phyloP scores from a whole-genome alignment of 768 basidiomycete species.

The Porpolomopsis calyptriformis region DNA sequence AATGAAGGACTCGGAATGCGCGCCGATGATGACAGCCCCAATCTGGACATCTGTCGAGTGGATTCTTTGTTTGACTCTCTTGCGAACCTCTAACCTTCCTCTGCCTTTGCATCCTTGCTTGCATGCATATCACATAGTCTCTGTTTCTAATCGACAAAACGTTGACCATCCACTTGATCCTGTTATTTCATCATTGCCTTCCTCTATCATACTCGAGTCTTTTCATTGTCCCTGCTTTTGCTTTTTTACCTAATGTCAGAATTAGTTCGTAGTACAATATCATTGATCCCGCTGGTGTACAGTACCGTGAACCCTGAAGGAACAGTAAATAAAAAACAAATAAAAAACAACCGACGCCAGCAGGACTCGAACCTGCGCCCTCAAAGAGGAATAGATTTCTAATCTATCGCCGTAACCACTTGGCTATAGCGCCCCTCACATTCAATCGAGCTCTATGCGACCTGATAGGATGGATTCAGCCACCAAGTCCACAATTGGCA shows the following conservation, averaged over 20 bases:
- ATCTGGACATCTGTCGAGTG: not conserved
- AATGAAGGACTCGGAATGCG: no score
- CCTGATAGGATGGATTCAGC: no score
- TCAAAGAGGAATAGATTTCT: constrained; percentile 26
- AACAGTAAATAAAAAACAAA: not conserved
- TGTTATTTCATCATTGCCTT: not conserved
- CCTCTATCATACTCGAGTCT: not conserved
- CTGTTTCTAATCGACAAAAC: not conserved
- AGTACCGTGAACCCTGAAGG: not conserved
- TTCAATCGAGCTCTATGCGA: not conserved
- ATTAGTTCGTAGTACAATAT: constrained; percentile 6
- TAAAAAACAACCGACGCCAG: constrained; percentile 1
- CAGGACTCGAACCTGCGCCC: constrained; percentile 8
- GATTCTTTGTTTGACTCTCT: not conserved
- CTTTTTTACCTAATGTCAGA: constrained; percentile 6
- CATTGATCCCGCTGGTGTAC: constrained; percentile 1
- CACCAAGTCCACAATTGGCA: no score
- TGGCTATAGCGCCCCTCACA: constrained; percentile 64
- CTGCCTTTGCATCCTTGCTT: not conserved
- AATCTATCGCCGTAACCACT: constrained; percentile 76
- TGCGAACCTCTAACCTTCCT: not conserved
- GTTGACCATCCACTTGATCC: not conserved
- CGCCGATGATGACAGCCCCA: not conserved
- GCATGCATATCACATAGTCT: not conserved
- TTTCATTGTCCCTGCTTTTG: not conserved